These are phyloP conservation scores for Pterula multifida DNA, from an alignment of 1,284 basidiomycete genomes.

Conservation along the genomic window DNA sequence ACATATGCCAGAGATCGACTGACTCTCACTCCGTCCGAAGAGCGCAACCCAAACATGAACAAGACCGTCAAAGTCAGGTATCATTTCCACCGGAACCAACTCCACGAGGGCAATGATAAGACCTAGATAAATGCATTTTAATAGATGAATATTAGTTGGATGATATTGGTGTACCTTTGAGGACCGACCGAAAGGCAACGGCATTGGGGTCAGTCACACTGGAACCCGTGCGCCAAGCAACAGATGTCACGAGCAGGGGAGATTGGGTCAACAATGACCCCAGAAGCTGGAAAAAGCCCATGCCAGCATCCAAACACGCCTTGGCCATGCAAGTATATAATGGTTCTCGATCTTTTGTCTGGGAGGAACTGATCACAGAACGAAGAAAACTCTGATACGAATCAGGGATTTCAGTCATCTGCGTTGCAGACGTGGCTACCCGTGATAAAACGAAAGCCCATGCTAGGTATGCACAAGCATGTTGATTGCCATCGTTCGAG, in stretches of 20 bases:
- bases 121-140: conserved; percentile 26
- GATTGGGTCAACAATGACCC: conserved; percentile 48
- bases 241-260: conserved; percentile 61
- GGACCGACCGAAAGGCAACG: conserved; percentile 69
- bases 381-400: conserved; percentile 46
- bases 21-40: conserved; percentile 67
- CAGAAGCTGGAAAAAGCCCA: conserved; percentile 46
- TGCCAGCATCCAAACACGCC: conserved; percentile 39
- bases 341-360: conserved; percentile 43
- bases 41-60: conserved; percentile 71
- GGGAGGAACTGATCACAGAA: conserved; percentile 26
- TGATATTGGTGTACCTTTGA: conserved; percentile 50
- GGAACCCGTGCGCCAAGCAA: conserved; percentile 55
- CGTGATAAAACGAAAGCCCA: conserved; percentile 72
- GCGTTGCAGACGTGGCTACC: conserved; percentile 29
- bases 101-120: conserved; percentile 64
- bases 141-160: not conserved
- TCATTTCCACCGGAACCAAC: conserved; percentile 58
- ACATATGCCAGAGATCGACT: conserved; percentile 59
- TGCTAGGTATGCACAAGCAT: conserved; percentile 58
- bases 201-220: conserved; percentile 70
- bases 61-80: conserved; percentile 61
- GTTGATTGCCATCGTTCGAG: conserved; percentile 41
- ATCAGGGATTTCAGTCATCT: conserved; percentile 37
- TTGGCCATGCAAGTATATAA: conserved; percentile 41